Percentiles rank a stretch among this genome's conserved stretches.
Conservation (phyloP, 1,284 basidiomycete genomes). For the Chalciporus piperatoides region DNA sequence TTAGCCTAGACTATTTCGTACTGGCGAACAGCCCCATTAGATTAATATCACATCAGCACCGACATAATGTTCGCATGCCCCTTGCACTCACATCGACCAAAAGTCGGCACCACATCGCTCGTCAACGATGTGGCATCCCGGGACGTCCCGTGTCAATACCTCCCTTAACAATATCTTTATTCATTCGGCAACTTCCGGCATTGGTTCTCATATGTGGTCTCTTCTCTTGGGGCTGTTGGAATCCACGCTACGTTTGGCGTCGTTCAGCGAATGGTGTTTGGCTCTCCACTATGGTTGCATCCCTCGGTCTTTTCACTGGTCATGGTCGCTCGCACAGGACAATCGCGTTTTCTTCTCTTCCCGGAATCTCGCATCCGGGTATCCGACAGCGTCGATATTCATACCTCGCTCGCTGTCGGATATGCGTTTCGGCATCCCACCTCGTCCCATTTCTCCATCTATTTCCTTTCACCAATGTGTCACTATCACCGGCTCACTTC, state of each 20-base stretch:
- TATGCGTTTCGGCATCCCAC: conserved; percentile 21
- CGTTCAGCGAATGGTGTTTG: conserved; percentile 33
- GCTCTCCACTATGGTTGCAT: conserved; percentile 32
- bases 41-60: conserved; percentile 33
- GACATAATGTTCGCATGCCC: conserved; percentile 19
- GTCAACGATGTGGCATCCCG: conserved; percentile 18
- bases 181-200: conserved; percentile 39
- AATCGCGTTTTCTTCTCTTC: conserved; percentile 24
- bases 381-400: conserved; percentile 41
- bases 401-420: conserved; percentile 41
- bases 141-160: conserved; percentile 26
- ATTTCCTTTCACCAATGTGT: conserved; percentile 37
- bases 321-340: conserved; percentile 42
- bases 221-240: conserved; percentile 32
- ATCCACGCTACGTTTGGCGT: conserved; percentile 30
- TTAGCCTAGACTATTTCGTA: conserved; percentile 29
- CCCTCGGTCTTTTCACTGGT: conserved; percentile 31
- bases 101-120: conserved; percentile 7
- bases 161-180: conserved; percentile 43
- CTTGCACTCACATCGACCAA: not conserved
- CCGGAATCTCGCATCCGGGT: conserved; percentile 32
- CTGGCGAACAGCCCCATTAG: conserved; percentile 32
- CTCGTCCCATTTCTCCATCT: conserved; percentile 24
- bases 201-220: conserved; percentile 24
- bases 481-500: conserved; percentile 40